A percentile compares a stretch with the other conserved stretches of the same genome.
Conservation (phyloP, 129 eudicot genomes). For the Chrysanthemum lavandulifolium region DNA sequence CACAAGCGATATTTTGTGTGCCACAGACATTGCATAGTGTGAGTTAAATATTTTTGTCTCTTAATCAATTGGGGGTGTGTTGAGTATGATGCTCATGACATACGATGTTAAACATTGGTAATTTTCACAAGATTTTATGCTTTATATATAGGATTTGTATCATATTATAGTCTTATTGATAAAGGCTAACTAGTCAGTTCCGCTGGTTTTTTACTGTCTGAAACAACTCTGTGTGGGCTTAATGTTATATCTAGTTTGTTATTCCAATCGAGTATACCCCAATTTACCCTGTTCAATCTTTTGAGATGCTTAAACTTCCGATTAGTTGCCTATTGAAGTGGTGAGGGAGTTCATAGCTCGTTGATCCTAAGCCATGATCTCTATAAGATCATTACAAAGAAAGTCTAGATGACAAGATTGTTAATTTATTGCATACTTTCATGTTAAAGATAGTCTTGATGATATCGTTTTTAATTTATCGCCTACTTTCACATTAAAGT, state of each 20-base stretch:
- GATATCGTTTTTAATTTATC: too few species aligned
- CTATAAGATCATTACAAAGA: too few species aligned
- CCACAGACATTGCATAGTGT: constrained; percentile 66
- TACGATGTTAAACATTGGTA: too few species aligned
- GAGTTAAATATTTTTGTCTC: constrained; percentile 31
- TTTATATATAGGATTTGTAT: neutral
- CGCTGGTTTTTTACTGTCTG: neutral
- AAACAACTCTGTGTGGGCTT: neutral
- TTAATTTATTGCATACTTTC: too few species aligned
- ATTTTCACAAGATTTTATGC: constrained; percentile 2
- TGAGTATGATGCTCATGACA: neutral
- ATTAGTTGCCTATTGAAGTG: too few species aligned
- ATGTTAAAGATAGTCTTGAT: too few species aligned
- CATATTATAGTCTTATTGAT: neutral
- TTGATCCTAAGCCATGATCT: too few species aligned
- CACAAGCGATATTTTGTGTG: constrained; percentile 86
- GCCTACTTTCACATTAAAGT: too few species aligned
- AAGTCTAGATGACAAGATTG: too few species aligned
- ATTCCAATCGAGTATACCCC: neutral
- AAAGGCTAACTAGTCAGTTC: neutral
- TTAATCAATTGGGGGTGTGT: constrained; percentile 1
- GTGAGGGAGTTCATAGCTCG: too few species aligned
- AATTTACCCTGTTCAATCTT: neutral
- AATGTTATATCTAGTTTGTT: neutral
- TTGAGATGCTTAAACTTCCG: too few species aligned